Base-by-base conservation (phyloP, 495 filamentous ascomycete species). In the Lasiosphaeriaceae sp. region DNA sequence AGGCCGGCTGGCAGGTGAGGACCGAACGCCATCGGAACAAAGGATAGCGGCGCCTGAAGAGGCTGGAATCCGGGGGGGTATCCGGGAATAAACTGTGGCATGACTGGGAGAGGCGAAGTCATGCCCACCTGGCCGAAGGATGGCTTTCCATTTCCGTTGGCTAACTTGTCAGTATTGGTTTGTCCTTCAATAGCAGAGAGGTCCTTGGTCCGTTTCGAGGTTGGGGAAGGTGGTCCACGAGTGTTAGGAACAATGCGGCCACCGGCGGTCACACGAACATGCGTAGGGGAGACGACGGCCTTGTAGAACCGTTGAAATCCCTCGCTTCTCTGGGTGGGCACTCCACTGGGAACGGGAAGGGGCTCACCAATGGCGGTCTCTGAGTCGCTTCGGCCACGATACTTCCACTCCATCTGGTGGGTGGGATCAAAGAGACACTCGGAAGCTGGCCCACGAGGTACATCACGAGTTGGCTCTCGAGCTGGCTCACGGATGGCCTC, bases 231-330 rank as follows among this genome's bases (percentile, higher is more conserved):
- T 3, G 74, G 74, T 16, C 69, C 74, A 11, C 79, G 77, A 24
- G 72, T 80, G 57, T 83, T 83, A 12, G 80, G 80, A 4, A 83
- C 80, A 61, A 83, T 82, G 43, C 74, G 69, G 39, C 80, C 76
- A 54, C 79, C 75, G 53, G 80, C 79, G n/a, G 79, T 82, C 47
- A 82, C 78, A 21, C 80, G 71, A 54, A 82, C 74, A 60, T 81
- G 77, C 34, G 78, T 77, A 45, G 80, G 76, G 34, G 81, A 82
- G 21, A 78, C 74, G 12, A 83, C 80, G 7, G 75, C 80, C 55
- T 78, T 75, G 67, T 76, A 82, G 63, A 83, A 83, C 43, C 73
- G 70, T 64, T 79, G 74, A 59, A 83, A 83, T 23, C 80, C 80
- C 61, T 81, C 80, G 8, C 66, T 71, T 49, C 74, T 67, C 63